Base-by-base conservation (phyloP, 2,329 filamentous ascomycete genomes). In the Sarocladiaceae sp. region DNA sequence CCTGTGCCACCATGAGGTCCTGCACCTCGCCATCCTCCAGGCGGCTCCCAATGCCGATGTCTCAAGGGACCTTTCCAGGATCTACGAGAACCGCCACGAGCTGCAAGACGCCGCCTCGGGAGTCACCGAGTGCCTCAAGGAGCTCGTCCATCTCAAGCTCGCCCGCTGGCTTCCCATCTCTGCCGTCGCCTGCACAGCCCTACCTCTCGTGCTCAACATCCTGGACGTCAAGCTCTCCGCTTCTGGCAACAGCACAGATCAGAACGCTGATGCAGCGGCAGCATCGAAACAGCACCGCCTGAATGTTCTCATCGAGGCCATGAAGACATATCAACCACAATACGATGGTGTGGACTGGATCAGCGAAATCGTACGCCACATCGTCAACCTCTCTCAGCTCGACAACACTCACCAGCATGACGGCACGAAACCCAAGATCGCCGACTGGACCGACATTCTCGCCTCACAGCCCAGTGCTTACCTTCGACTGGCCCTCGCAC, bases 121-220 rank as follows among this genome's bases (percentile, higher is more conserved):
- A 0, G 61, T 72, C 6, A 72, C 67, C 0, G 61, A 65, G 45
- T 68, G 68, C 10, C 60, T 74, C 33, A 70, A 72, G 32, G 67
- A 71, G 44, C 64, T 75, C 4, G 64, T 71, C 3, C 59, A 67
- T 11, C 61, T 67, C n/a, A 63, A 63, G 2, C 60, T 72, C 2
- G 67, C 63, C 5, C 63, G 69, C 6, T 71, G 64, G 58, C 54
- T 74, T 1, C 72, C 72, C 3, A 67, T 74, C 11, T 72, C 66
- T 48, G 68, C 69, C 2, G 59, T 63, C 19, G 57, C 60, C 3
- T 63, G 60, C 47, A 62, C 58, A 2, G 59, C 62, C 2, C 43
- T 65, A 3, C 61, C 61, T 1, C 51, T 64, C 1, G 53, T 61
- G 6, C 50, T 63, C 6, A 55, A 63, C 45, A 59, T 63, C 6